A percentile compares a stretch with the other conserved stretches of the same genome.
Evolutionary conservation across 129 eudicot species (phyloP).

Genomic region (Flaveria sonorensis): DNA sequence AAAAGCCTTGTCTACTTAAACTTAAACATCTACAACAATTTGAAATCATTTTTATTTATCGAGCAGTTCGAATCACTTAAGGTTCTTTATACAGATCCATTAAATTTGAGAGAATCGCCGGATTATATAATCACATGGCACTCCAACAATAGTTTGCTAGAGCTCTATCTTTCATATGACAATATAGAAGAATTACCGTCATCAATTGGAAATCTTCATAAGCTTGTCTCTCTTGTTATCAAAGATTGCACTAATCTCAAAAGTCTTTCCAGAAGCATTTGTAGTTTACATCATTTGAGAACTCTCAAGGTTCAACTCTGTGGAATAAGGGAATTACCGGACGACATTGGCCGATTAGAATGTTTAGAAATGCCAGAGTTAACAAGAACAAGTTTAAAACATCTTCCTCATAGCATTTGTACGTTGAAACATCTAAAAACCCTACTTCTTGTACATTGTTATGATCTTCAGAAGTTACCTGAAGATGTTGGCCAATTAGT

Average conservation of each 20-base stretch:
- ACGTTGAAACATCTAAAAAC: slow-evolving; percentile 1
- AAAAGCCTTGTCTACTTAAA: slow-evolving; percentile 12
- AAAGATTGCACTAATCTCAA: accelerated
- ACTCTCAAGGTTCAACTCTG: not conserved
- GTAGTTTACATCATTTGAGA: not conserved
- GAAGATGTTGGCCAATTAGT: not conserved
- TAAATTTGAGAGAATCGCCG: not conserved
- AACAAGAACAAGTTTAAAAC: accelerated
- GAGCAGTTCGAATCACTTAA: slow-evolving; percentile 19
- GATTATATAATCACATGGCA: not conserved
- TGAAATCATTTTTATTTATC: slow-evolving; percentile 4
- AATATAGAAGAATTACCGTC: not conserved
- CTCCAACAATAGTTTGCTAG: not conserved
- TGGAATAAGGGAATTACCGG: not conserved
- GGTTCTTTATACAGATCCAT: not conserved
- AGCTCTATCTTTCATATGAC: not conserved
- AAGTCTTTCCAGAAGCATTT: not conserved
- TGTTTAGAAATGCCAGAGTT: not conserved
- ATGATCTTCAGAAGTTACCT: not conserved
- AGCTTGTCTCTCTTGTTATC: not conserved
- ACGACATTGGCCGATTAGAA: not conserved
- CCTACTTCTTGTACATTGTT: not conserved
- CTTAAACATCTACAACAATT: not conserved
- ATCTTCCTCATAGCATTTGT: not conserved
- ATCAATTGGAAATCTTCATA: slow-evolving; percentile 15